Evolutionary conservation across 2,329 filamentous ascomycete species (phyloP).

Genomic region (Diaporthe humulicola): DNA sequence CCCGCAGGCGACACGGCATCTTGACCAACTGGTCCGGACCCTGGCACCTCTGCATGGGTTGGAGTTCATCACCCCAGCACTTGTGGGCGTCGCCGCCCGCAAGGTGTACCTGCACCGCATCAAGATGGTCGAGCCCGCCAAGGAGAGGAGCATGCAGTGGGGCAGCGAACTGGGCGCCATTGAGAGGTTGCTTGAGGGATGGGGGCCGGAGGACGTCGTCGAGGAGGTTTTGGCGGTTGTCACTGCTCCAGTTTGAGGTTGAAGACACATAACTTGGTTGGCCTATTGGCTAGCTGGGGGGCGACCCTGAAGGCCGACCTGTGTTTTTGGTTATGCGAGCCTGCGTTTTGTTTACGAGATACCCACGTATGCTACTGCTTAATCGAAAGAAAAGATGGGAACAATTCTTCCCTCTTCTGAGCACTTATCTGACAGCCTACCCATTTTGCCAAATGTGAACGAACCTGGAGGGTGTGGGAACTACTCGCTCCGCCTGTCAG

Average conservation of each 20-base stretch:
- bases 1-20: constrained; percentile 82
- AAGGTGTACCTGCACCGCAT: constrained; percentile 94
- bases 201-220: constrained; percentile 73
- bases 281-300: not conserved
- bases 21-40: constrained; percentile 76
- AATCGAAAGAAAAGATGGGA: no score
- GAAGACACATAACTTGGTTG: not conserved
- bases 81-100: constrained; percentile 83
- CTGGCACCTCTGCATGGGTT: constrained; percentile 87
- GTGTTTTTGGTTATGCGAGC: not conserved
- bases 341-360: constrained; percentile 27
- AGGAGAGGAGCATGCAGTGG: constrained; percentile 93
- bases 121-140: constrained; percentile 73
- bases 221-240: constrained; percentile 74
- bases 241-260: constrained; percentile 62
- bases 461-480: not conserved
- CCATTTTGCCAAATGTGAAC: not conserved
- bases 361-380: constrained; percentile 23
- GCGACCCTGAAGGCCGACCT: not conserved
- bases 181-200: constrained; percentile 71
- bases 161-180: constrained; percentile 84
- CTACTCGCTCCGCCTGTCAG: not conserved
- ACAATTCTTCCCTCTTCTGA: not conserved
- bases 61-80: constrained; percentile 84
- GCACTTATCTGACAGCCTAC: not conserved